These are phyloP conservation scores for Bocquillonia castaneifolia DNA, from an alignment of 441 rosid genomes.

Conservation along the genomic window DNA sequence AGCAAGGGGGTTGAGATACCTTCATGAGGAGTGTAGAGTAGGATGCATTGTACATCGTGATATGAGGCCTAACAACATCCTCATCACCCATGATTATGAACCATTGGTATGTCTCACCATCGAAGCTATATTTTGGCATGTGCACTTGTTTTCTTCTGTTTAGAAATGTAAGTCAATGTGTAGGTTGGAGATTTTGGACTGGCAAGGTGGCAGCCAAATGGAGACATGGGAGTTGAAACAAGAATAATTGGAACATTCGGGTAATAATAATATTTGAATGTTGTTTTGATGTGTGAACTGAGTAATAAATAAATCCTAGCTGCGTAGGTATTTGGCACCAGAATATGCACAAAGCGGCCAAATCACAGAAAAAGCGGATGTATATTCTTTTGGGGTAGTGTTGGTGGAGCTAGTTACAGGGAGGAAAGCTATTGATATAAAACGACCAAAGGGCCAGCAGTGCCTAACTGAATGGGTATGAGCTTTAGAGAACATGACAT, in stretches of 20 bases:
- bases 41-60: slow-evolving; percentile 98
- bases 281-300: neutral
- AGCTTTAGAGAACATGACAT: neutral
- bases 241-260: slow-evolving; percentile 97
- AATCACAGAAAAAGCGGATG: slow-evolving; percentile 92
- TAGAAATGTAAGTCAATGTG: neutral
- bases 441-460: slow-evolving; percentile 90
- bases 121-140: neutral
- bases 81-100: slow-evolving; percentile 92
- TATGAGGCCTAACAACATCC: slow-evolving; percentile 99
- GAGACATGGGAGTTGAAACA: slow-evolving; percentile 83
- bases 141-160: slow-evolving; percentile 3
- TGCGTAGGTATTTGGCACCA: slow-evolving; percentile 83
- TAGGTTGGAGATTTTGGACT: slow-evolving; percentile 99
- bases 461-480: slow-evolving; percentile 98
- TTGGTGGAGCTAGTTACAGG: slow-evolving; percentile 89
- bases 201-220: slow-evolving; percentile 98
- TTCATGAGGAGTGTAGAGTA: slow-evolving; percentile 99
- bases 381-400: slow-evolving; percentile 91
- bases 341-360: slow-evolving; percentile 96
- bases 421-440: slow-evolving; percentile 81
- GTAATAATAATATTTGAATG: slow-evolving; percentile 36
- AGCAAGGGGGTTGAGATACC: slow-evolving; percentile 95
- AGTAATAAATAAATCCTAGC: slow-evolving; percentile 11
- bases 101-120: slow-evolving; percentile 80